Percentiles rank a stretch among this genome's conserved stretches.
phyloP scores from a whole-genome alignment of 768 basidiomycete genomes.

The Punctularia strigosozonata region DNA sequence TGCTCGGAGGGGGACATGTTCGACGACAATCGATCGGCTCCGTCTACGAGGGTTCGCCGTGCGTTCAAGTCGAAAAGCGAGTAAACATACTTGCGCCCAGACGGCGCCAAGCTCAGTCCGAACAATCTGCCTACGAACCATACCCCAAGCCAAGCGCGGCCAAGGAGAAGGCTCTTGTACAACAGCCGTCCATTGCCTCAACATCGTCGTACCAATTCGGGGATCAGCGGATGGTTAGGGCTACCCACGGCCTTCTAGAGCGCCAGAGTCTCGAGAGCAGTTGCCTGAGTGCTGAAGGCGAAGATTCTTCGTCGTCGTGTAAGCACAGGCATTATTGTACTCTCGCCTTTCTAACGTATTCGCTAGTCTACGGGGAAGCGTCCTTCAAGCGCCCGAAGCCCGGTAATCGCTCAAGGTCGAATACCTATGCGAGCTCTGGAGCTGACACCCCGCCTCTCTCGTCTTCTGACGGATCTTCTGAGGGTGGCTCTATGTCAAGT shows the following conservation, averaged over 20 bases:
- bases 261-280: constrained; percentile 60
- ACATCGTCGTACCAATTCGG: constrained; percentile 54
- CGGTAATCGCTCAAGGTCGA: constrained; percentile 46
- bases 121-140: constrained; percentile 15
- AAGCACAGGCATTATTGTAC: too few species aligned
- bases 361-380: constrained; percentile 26
- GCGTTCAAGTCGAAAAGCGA: constrained; percentile 50
- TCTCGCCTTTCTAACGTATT: too few species aligned
- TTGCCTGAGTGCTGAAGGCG: constrained; percentile 51
- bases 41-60: constrained; percentile 59
- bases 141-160: constrained; percentile 28
- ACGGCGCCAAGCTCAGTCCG: constrained; percentile 7
- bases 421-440: constrained; percentile 54
- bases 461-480: constrained; percentile 51
- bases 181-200: constrained; percentile 58
- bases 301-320: constrained; percentile 28
- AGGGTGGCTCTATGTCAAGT: constrained; percentile 67
- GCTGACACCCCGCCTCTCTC: constrained; percentile 64
- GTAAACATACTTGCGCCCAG: constrained; percentile 31
- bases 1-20: constrained; percentile 33
- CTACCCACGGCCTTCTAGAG: constrained; percentile 48
- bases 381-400: constrained; percentile 52
- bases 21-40: constrained; percentile 21
- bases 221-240: constrained; percentile 55
- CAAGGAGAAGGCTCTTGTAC: constrained; percentile 35